phyloP scores from a whole-genome alignment of 441 rosid genomes.

The Codiaeum variegatum region DNA sequence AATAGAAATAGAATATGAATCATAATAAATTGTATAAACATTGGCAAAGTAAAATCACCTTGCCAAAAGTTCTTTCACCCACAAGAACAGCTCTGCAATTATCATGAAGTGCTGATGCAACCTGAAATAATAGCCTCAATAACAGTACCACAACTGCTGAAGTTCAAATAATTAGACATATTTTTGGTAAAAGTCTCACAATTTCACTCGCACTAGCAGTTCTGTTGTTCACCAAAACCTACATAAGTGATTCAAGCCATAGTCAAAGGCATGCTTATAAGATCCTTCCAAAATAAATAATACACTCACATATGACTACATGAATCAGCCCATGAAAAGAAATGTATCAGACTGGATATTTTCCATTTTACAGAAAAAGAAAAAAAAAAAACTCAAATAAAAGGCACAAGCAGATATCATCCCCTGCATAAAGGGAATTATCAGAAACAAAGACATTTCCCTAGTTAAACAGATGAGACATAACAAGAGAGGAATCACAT shows the following conservation, averaged over 20 bases:
- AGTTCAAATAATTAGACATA: neutral
- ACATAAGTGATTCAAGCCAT: conserved; percentile 17
- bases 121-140: conserved; percentile 42
- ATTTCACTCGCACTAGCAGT: conserved; percentile 98
- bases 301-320: neutral
- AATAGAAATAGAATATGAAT: neutral
- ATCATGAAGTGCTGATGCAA: conserved; percentile 96
- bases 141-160: conserved; percentile 7
- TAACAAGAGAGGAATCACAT: neutral
- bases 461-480: neutral
- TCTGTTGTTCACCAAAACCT: conserved; percentile 87
- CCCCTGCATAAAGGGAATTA: neutral
- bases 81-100: conserved; percentile 74
- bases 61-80: conserved; percentile 86
- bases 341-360: neutral
- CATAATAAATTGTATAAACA: conserved; percentile 2
- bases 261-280: conserved; percentile 7
- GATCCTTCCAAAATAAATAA: conserved; percentile 11
- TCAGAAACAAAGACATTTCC: neutral
- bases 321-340: neutral
- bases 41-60: conserved; percentile 39
- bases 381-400: neutral
- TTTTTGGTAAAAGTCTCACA: conserved; percentile 39
- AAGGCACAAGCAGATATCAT: neutral
- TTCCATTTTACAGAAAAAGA: neutral